These are phyloP conservation scores for Ormosia semicastrata DNA, from an alignment of 306 rosid genomes.

Conservation along the genomic window DNA sequence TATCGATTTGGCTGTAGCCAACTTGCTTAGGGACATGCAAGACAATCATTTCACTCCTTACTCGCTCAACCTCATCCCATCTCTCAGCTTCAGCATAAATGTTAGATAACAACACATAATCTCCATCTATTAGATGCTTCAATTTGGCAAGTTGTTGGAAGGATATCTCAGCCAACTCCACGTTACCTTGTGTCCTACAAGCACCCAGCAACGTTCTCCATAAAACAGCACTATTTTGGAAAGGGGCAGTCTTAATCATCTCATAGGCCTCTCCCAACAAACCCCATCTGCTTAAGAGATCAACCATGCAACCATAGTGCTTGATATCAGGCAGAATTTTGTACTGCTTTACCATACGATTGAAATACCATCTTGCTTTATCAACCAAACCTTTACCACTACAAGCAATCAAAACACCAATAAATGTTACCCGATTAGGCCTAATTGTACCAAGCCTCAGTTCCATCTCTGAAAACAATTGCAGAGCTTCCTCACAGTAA, in stretches of 20 bases:
- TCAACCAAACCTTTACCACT: not conserved
- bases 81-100: not conserved
- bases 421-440: not conserved
- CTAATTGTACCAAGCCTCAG: not conserved
- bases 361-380: not conserved
- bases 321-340: not conserved
- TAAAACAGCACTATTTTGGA: not conserved
- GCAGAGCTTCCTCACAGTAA: not conserved
- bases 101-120: not conserved
- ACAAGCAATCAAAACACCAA: not conserved
- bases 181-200: not conserved
- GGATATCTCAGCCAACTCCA: not conserved
- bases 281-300: not conserved
- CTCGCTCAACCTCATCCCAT: not conserved
- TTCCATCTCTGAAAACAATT: not conserved
- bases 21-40: not conserved
- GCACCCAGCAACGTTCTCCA: not conserved
- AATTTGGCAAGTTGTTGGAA: not conserved
- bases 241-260: not conserved
- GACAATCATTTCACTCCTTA: not conserved
- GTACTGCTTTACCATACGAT: not conserved
- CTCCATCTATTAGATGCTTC: not conserved
- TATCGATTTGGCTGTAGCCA: not conserved
- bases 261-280: not conserved
- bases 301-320: not conserved